These are phyloP conservation scores for Populus simonii DNA, from an alignment of 345 rosid species.

Conservation along the genomic window DNA sequence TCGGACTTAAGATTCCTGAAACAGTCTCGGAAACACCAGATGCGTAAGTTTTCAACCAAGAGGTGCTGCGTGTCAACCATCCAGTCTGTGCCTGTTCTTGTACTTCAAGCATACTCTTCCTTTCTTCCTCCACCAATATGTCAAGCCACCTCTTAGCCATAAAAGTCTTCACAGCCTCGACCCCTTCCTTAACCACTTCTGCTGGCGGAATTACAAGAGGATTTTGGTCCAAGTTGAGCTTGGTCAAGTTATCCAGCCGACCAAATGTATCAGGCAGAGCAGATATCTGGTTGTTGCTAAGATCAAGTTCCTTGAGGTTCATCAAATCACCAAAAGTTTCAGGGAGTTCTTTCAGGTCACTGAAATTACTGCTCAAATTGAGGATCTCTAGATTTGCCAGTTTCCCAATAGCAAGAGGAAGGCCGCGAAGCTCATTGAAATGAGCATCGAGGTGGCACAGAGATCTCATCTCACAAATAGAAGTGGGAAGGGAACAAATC, in stretches of 20 bases:
- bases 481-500: constrained; percentile 67
- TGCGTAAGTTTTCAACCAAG: constrained; percentile 60
- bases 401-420: constrained; percentile 59
- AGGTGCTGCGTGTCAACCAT: constrained; percentile 81
- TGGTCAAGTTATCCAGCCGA: constrained; percentile 61
- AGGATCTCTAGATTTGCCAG: constrained; percentile 70
- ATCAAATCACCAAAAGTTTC: constrained; percentile 68
- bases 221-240: constrained; percentile 68
- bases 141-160: constrained; percentile 79
- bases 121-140: constrained; percentile 69
- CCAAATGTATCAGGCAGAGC: constrained; percentile 84
- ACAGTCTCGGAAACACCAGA: constrained; percentile 45
- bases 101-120: constrained; percentile 43
- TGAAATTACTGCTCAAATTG: constrained; percentile 71
- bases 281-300: constrained; percentile 84
- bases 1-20: constrained; percentile 48
- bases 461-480: constrained; percentile 68
- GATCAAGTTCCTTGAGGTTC: constrained; percentile 77
- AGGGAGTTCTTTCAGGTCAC: constrained; percentile 72
- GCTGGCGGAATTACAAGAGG: constrained; percentile 67
- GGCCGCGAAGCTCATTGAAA: constrained; percentile 72
- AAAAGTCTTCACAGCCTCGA: constrained; percentile 62
- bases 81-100: constrained; percentile 51
- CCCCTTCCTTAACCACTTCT: constrained; percentile 61
- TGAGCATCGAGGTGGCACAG: constrained; percentile 67